phyloP scores from a whole-genome alignment of 2,329 filamentous ascomycete species.

The Penicillium verrucosum region DNA sequence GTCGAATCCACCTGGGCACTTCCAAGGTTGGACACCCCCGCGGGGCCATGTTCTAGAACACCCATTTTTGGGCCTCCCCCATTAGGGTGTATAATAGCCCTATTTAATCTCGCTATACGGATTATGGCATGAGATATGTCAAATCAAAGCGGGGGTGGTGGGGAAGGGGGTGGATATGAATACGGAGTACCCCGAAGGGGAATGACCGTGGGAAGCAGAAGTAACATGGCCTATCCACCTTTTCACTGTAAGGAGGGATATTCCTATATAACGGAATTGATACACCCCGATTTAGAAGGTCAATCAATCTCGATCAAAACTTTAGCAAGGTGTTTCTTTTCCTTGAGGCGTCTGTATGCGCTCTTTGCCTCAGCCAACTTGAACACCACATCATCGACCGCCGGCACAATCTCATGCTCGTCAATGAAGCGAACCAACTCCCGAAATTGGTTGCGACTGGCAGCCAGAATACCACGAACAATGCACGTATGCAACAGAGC shows the following conservation, averaged over 20 bases:
- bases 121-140: neutral
- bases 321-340: slow-evolving; percentile 40
- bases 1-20: neutral
- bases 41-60: neutral
- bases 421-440: slow-evolving; percentile 34
- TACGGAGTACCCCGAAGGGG: too few species aligned
- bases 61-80: neutral
- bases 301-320: slow-evolving; percentile 31
- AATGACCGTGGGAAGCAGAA: too few species aligned
- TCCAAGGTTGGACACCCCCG: neutral
- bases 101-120: neutral
- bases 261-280: neutral
- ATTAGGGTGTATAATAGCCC: neutral
- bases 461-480: slow-evolving; percentile 29
- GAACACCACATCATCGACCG: slow-evolving; percentile 32
- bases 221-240: too few species aligned
- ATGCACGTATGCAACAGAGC: slow-evolving; percentile 27
- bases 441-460: slow-evolving; percentile 27
- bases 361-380: slow-evolving; percentile 31
- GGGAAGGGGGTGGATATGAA: too few species aligned
- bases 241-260: too few species aligned
- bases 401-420: slow-evolving; percentile 31
- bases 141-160: neutral
- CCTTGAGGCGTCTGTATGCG: slow-evolving; percentile 32
- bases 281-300: neutral